Evolutionary conservation across 805 yeast species (phyloP).

Genomic region (Jamesozyma gamospora): DNA sequence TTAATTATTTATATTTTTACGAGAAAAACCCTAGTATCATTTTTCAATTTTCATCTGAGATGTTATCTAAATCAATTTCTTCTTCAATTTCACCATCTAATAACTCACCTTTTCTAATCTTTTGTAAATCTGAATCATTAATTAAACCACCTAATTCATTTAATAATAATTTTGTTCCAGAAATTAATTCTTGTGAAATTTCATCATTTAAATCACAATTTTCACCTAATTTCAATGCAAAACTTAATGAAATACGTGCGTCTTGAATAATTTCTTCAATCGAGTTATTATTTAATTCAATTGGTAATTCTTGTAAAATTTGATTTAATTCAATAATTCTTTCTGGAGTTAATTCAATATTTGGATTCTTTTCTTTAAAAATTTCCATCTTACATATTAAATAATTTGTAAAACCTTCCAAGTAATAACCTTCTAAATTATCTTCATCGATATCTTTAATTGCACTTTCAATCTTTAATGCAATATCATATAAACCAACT

Average conservation of each 20-base stretch:
- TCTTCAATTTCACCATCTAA: conserved; percentile 31
- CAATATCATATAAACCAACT: conserved; percentile 58
- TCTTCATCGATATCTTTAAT: conserved; percentile 77
- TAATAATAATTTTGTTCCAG: conserved; percentile 43
- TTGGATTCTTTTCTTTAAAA: conserved; percentile 17
- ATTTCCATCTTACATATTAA: conserved; percentile 33
- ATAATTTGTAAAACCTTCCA: conserved; percentile 70
- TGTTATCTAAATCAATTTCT: conserved; percentile 12
- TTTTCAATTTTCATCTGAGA: conserved; percentile 5
- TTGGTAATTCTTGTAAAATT: conserved; percentile 29
- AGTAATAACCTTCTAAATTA: conserved; percentile 69
- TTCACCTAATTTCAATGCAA: conserved; percentile 36
- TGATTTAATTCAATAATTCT: conserved; percentile 27
- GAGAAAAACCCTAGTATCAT: too few species aligned
- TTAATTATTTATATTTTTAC: too few species aligned
- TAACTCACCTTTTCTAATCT: conserved; percentile 29
- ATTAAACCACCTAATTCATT: conserved; percentile 53
- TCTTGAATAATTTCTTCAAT: conserved; percentile 22
- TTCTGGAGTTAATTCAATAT: conserved; percentile 16
- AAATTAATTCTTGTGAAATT: conserved; percentile 48
- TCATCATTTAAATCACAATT: conserved; percentile 34
- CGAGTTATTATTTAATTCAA: conserved; percentile 31
- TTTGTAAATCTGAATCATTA: conserved; percentile 31
- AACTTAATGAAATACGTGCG: conserved; percentile 32
- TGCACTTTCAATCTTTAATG: conserved; percentile 52